These are phyloP conservation scores for Chrysoporthe puriensis DNA, from an alignment of 2,329 filamentous ascomycete species.

Conservation along the genomic window DNA sequence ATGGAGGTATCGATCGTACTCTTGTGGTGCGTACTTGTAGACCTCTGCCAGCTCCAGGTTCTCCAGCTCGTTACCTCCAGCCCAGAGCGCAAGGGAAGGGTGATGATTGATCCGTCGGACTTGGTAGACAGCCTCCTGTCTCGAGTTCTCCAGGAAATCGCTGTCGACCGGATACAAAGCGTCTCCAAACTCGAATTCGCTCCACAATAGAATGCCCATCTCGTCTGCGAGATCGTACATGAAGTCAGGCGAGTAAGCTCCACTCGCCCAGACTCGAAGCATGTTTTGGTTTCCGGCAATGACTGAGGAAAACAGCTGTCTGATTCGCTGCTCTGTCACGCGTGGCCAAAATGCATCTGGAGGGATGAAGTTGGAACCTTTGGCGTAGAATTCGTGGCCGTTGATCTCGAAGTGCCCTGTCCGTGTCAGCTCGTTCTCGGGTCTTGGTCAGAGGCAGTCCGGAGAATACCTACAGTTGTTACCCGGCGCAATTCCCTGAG, in stretches of 20 bases:
- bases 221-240: slow-evolving; percentile 67
- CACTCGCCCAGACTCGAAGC: slow-evolving; percentile 65
- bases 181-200: slow-evolving; percentile 66
- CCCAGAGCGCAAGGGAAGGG: slow-evolving; percentile 58
- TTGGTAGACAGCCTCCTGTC: slow-evolving; percentile 61
- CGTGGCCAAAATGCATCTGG: slow-evolving; percentile 66
- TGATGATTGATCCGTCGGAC: slow-evolving; percentile 65
- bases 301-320: slow-evolving; percentile 56
- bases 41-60: slow-evolving; percentile 52
- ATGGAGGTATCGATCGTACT: slow-evolving; percentile 45
- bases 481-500: slow-evolving; percentile 51
- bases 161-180: slow-evolving; percentile 59
- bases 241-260: slow-evolving; percentile 63
- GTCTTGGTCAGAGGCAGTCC: background rate
- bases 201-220: slow-evolving; percentile 64
- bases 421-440: slow-evolving; percentile 34
- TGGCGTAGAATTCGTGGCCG: slow-evolving; percentile 65
- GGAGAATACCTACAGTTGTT: slow-evolving; percentile 20
- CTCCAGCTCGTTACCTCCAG: slow-evolving; percentile 64
- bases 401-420: slow-evolving; percentile 69
- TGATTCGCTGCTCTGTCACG: slow-evolving; percentile 56
- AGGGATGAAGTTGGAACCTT: slow-evolving; percentile 66
- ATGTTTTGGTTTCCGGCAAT: slow-evolving; percentile 66
- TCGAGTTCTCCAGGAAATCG: slow-evolving; percentile 58
- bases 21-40: slow-evolving; percentile 43